Evolutionary conservation across 139 green algal species (phyloP), one percentile per base, ranked within the genome.

Genomic region (Picochlorum sp.): DNA sequence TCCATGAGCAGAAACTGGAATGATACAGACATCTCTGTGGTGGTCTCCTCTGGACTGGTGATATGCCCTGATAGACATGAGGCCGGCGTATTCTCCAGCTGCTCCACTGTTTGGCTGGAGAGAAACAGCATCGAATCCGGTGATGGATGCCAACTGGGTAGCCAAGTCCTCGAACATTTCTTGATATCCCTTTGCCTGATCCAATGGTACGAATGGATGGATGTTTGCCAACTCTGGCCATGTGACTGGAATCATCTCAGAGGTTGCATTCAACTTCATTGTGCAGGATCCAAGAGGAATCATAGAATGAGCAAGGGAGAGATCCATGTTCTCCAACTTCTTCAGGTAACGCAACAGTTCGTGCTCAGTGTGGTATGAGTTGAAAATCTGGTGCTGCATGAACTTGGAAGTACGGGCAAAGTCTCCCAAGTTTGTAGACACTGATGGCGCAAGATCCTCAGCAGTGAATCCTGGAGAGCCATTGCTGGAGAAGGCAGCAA

Each of bases 251-350:
- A 97, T 92, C 94, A 99, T 99, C 49, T 72, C 94, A 37, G 66
- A 81, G 10, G 94, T 96, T 45, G 94, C 87, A 72, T 99, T 99
- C 24, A 99, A 90, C 90, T 99, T 99, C 94, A 99, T 99, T 58
- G 94, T 99, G 83, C 94, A 99, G 8, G 79, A 92, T 65, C 94
- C 94, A 61, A 99, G 80, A 13, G 94, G 84, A 70, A 99, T 98
- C 94, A 98, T 99, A 67, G 80, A 92, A 86, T 99, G 94, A 0
- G 70, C 75, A 65, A 99, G 81, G 4, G 77, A 92, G 62, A 99
- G 76, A 82, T 99, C 94, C 70, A 85, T 85, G 81, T 95, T 94
- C 83, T 99, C 91, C 71, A 99, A 83, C 13, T 85, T 77, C 86
- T 95, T 93, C 62, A 98, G 77, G 85, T 98, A 99, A 54, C 86